Conservation (phyloP, 1,139 yeast genomes). For the Pichia sp. region DNA sequence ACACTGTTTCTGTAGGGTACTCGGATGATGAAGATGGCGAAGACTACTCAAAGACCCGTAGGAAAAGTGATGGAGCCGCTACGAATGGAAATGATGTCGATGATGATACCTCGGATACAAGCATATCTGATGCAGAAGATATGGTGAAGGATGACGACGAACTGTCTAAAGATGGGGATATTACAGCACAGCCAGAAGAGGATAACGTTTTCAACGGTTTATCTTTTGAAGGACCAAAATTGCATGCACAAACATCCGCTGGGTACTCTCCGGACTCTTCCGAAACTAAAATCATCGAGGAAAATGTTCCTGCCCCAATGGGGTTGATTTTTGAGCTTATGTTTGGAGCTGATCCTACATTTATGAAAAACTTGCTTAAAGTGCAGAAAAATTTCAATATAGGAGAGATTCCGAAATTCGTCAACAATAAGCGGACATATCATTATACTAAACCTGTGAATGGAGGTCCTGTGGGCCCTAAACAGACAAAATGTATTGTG, state of each 20-base stretch:
- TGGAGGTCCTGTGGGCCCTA: slow-evolving; percentile 88
- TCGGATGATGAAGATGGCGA: slow-evolving; percentile 25
- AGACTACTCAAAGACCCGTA: slow-evolving; percentile 12
- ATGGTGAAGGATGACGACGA: slow-evolving; percentile 37
- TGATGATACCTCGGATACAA: slow-evolving; percentile 20
- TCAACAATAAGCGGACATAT: slow-evolving; percentile 49
- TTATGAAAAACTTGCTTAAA: slow-evolving; percentile 50
- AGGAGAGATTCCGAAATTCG: slow-evolving; percentile 51
- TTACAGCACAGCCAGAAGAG: slow-evolving; percentile 16
- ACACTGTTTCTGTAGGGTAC: slow-evolving; percentile 20
- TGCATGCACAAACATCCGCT: slow-evolving; percentile 51
- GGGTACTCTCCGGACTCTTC: slow-evolving; percentile 50
- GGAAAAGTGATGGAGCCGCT: not conserved
- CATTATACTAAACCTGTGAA: slow-evolving; percentile 74
- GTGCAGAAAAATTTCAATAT: slow-evolving; percentile 73
- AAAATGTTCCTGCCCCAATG: slow-evolving; percentile 62
- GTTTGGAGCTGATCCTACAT: slow-evolving; percentile 69
- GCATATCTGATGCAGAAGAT: slow-evolving; percentile 29
- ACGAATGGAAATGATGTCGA: not conserved
- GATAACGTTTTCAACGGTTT: slow-evolving; percentile 43
- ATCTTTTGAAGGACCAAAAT: slow-evolving; percentile 49
- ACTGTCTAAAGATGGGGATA: not conserved
- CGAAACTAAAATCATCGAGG: slow-evolving; percentile 64
- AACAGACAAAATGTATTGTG: slow-evolving; percentile 80
- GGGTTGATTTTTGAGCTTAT: slow-evolving; percentile 70